These are phyloP conservation scores for Pleurotus salmoneostramineus DNA, from an alignment of 768 basidiomycete species.

Conservation along the genomic window DNA sequence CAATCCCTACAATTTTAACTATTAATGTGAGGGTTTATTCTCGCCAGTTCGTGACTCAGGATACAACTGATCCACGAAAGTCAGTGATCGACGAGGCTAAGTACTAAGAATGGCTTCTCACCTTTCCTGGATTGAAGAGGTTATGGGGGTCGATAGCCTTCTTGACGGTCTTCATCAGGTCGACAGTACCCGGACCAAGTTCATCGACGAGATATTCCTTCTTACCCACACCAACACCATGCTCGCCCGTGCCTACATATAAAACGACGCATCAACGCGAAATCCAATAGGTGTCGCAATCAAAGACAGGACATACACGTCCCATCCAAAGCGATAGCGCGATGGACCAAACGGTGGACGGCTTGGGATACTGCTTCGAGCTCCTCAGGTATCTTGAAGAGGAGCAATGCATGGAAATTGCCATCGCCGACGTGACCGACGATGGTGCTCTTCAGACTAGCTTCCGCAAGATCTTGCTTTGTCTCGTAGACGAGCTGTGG, in stretches of 20 bases:
- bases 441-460: slow-evolving; percentile 61
- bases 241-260: slow-evolving; percentile 74
- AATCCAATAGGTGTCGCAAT: slow-evolving; percentile 5
- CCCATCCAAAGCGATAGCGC: slow-evolving; percentile 72
- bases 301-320: slow-evolving; percentile 48
- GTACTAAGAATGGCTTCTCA: slow-evolving; percentile 11
- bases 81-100: no score
- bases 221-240: slow-evolving; percentile 87
- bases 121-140: slow-evolving; percentile 86
- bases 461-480: slow-evolving; percentile 65
- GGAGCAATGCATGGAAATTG: slow-evolving; percentile 49
- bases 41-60: not conserved
- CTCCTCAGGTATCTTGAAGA: slow-evolving; percentile 60
- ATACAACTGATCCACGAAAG: not conserved
- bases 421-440: slow-evolving; percentile 84
- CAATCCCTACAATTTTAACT: no score
- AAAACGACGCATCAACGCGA: not conserved
- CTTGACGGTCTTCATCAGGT: slow-evolving; percentile 86
- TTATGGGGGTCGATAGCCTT: slow-evolving; percentile 72
- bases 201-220: slow-evolving; percentile 81
- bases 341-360: slow-evolving; percentile 66
- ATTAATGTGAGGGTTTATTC: no score
- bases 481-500: slow-evolving; percentile 74
- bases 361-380: slow-evolving; percentile 48
- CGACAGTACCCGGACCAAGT: slow-evolving; percentile 77